Percentiles rank a stretch among this genome's conserved stretches.
phyloP scores from a whole-genome alignment of 2,329 filamentous ascomycete genomes.

The Fusarium dlaminii region DNA sequence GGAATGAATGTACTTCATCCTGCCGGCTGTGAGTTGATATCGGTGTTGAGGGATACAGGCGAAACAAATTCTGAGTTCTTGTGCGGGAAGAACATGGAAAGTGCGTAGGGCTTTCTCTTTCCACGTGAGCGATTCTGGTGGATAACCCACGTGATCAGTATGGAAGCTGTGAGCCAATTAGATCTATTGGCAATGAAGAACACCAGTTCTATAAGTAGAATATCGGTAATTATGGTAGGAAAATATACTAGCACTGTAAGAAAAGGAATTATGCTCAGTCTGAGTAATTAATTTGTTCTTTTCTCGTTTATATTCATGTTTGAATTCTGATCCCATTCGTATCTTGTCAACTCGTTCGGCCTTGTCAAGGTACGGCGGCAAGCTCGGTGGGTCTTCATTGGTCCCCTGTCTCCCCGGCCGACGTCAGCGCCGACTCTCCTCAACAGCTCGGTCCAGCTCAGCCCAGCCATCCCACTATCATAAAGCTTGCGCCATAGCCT shows the following conservation, averaged over 20 bases:
- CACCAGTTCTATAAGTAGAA: not conserved
- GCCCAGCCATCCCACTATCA: constrained; percentile 34
- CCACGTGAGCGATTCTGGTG: constrained; percentile 48
- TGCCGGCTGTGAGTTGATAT: constrained; percentile 68
- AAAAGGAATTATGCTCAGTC: not conserved
- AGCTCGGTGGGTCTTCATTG: constrained; percentile 41
- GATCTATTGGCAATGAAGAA: not conserved
- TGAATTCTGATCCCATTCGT: not conserved
- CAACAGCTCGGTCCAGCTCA: constrained; percentile 17
- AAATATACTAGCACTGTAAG: not conserved
- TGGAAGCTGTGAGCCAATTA: constrained; percentile 13
- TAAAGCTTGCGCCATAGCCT: constrained; percentile 24
- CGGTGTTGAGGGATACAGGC: constrained; percentile 49
- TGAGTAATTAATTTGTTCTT: not conserved
- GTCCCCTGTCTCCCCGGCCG: constrained; percentile 37
- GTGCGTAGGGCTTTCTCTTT: constrained; percentile 47
- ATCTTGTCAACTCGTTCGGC: not conserved
- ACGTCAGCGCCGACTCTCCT: constrained; percentile 47
- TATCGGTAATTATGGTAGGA: not conserved
- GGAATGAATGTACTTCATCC: constrained; percentile 99
- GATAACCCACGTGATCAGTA: constrained; percentile 33
- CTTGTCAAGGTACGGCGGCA: not conserved
- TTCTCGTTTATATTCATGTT: not conserved
- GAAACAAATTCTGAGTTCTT: not conserved
- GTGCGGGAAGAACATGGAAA: constrained; percentile 53